A percentile compares a stretch with the other conserved stretches of the same genome.
phyloP scores from a whole-genome alignment of 352 stramenopile species.

The Pythium sukuiense region DNA sequence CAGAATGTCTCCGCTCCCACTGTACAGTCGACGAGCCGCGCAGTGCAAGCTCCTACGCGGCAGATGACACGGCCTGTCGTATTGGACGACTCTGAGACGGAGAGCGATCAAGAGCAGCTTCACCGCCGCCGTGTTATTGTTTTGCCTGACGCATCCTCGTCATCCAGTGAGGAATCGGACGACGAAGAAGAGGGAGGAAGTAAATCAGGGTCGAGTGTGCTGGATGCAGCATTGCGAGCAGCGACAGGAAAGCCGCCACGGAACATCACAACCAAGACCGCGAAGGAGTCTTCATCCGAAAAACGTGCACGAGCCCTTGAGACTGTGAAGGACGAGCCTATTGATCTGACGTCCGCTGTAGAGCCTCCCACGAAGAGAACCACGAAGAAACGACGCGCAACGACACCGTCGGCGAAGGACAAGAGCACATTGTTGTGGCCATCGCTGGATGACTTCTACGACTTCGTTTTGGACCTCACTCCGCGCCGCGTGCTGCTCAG shows the following conservation, averaged over 20 bases:
- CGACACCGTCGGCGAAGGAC: constrained; percentile 18
- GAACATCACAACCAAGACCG: neutral
- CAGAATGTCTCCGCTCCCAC: neutral
- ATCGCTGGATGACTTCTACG: constrained; percentile 72
- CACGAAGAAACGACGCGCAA: constrained; percentile 12
- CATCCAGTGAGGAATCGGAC: constrained; percentile 34
- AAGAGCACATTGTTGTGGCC: constrained; percentile 74
- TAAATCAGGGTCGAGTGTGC: constrained; percentile 31
- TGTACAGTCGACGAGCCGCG: neutral
- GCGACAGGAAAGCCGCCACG: constrained; percentile 13
- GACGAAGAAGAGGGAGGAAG: constrained; percentile 29
- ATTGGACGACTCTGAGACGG: constrained; percentile 17
- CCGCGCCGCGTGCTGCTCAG: constrained; percentile 42
- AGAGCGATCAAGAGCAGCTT: constrained; percentile 17
- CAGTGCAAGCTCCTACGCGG: neutral
- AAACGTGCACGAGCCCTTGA: neutral
- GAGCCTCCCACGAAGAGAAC: neutral
- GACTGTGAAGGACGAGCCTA: neutral
- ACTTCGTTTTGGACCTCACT: constrained; percentile 67
- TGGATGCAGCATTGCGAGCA: constrained; percentile 53
- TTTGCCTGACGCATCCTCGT: constrained; percentile 26
- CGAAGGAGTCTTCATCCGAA: neutral
- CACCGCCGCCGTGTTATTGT: neutral
- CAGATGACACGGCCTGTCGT: neutral
- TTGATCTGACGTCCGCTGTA: neutral